Evolutionary conservation across 129 eudicot species (phyloP).

Genomic region (Flaveria sonorensis): DNA sequence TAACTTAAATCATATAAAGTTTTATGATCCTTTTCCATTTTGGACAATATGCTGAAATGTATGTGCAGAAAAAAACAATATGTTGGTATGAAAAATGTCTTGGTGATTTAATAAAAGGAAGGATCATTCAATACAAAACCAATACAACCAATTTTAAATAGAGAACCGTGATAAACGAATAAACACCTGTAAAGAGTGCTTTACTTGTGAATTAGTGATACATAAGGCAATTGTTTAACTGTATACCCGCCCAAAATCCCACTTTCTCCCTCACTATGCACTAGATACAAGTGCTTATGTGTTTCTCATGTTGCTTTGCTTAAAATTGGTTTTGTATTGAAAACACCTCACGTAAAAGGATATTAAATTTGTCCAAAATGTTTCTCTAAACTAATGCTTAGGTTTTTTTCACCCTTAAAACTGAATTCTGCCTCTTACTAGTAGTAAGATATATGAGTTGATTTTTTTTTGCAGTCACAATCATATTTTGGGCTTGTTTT

Average conservation of each 20-base stretch:
- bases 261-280: too few relatives aligned
- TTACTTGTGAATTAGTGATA: neutral
- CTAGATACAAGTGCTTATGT: too few relatives aligned
- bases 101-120: neutral
- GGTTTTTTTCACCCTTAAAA: neutral
- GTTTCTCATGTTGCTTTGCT: too few relatives aligned
- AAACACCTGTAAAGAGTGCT: neutral
- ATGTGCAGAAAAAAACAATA: slow-evolving; percentile 6
- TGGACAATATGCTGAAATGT: neutral
- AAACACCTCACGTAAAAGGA: neutral
- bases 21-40: neutral
- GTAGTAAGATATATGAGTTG: neutral
- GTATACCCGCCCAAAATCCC: neutral
- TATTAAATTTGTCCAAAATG: neutral
- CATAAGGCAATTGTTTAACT: neutral
- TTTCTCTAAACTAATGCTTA: neutral
- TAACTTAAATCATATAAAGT: slow-evolving; percentile 20
- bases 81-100: slow-evolving; percentile 9
- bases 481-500: slow-evolving; percentile 3
- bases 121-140: neutral
- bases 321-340: too few relatives aligned
- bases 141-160: neutral
- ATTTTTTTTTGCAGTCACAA: neutral
- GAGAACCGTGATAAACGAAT: neutral
- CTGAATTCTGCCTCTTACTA: neutral